Evolutionary conservation across 352 stramenopile species (phyloP).

Genomic region (Nothophytophthora sp.): DNA sequence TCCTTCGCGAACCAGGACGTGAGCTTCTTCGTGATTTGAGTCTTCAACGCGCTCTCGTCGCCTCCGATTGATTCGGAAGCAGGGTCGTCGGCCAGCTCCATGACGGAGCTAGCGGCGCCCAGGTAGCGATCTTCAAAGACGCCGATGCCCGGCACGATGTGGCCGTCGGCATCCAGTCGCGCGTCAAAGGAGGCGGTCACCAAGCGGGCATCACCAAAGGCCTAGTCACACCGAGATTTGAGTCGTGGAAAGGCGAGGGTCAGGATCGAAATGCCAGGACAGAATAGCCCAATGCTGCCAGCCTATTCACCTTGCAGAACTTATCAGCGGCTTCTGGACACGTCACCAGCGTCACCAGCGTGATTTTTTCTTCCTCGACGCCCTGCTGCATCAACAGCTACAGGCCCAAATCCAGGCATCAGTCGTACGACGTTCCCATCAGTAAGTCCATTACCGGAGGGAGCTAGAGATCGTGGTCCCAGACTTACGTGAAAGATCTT

Average conservation of each 20-base stretch:
- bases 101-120: constrained; percentile 30
- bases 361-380: constrained; percentile 78
- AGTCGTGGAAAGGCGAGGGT: background rate
- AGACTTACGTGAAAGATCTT: constrained; percentile 73
- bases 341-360: constrained; percentile 78
- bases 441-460: too few relatives aligned
- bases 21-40: constrained; percentile 43
- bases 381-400: constrained; percentile 73
- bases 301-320: constrained; percentile 81
- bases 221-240: constrained; percentile 17
- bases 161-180: constrained; percentile 50
- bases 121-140: constrained; percentile 78
- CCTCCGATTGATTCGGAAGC: constrained; percentile 2
- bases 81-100: constrained; percentile 38
- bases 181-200: constrained; percentile 81
- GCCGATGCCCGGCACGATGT: constrained; percentile 75
- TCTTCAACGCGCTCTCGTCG: constrained; percentile 40
- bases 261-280: too few relatives aligned
- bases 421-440: background rate
- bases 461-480: too few relatives aligned
- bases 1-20: constrained; percentile 38
- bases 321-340: constrained; percentile 75
- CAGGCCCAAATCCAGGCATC: background rate
- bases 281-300: too few relatives aligned
- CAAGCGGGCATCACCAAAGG: constrained; percentile 70